Conservation (phyloP, 1,139 yeast species). For the Sugiyamaella pinicola region DNA sequence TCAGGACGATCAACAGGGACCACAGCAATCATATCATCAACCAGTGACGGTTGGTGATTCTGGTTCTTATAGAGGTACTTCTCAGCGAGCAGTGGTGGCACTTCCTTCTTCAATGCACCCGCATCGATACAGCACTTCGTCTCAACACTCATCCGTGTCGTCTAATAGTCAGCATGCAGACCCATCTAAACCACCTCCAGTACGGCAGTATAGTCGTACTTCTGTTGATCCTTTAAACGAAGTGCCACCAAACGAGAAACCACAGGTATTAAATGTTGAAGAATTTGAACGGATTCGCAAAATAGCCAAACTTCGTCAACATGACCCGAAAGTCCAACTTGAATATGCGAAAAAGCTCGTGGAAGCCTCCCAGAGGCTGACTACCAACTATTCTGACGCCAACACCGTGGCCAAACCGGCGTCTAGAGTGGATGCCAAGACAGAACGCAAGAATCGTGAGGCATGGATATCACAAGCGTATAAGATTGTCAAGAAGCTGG, state of each 20-base stretch:
- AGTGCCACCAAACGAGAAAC: slow-evolving; percentile 21
- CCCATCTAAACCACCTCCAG: slow-evolving; percentile 33
- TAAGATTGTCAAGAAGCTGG: slow-evolving; percentile 57
- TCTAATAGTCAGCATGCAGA: slow-evolving; percentile 4
- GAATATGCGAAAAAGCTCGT: slow-evolving; percentile 44
- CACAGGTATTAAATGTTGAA: slow-evolving; percentile 34
- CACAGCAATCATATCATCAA: slow-evolving; percentile 13
- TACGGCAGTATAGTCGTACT: slow-evolving; percentile 30
- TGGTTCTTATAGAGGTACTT: not conserved
- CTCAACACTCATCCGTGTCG: slow-evolving; percentile 16
- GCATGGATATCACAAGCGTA: slow-evolving; percentile 59
- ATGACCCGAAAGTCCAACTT: slow-evolving; percentile 41
- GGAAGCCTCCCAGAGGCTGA: slow-evolving; percentile 41
- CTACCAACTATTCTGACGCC: slow-evolving; percentile 40
- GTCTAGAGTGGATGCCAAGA: slow-evolving; percentile 45
- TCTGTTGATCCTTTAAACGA: slow-evolving; percentile 24
- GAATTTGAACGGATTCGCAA: slow-evolving; percentile 39
- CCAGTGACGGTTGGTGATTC: too few relatives aligned
- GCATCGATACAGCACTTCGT: slow-evolving; percentile 17
- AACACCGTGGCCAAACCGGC: slow-evolving; percentile 29
- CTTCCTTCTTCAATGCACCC: slow-evolving; percentile 8
- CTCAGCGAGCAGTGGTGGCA: not conserved
- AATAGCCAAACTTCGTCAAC: slow-evolving; percentile 37
- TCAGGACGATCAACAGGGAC: too few relatives aligned
- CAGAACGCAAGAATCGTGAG: slow-evolving; percentile 53